These are phyloP conservation scores for Babesia divergens DNA, from an alignment of 169 alveolate species.

Conservation along the genomic window DNA sequence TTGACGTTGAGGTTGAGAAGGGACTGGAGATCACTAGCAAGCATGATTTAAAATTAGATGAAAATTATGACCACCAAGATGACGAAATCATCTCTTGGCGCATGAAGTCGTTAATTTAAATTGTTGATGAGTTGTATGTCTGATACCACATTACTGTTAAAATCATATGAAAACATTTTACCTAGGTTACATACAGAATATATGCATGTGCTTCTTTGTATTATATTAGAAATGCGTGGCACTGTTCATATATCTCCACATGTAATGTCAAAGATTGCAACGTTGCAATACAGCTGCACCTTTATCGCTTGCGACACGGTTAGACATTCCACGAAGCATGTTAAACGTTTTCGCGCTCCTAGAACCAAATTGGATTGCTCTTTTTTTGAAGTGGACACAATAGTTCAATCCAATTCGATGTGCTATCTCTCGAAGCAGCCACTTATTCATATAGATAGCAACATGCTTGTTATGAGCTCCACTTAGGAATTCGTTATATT, in stretches of 20 bases:
- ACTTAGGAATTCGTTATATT: conserved; percentile 37
- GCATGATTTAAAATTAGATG: neutral
- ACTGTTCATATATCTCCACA: no score
- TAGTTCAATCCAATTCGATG: conserved; percentile 46
- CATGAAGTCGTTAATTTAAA: conserved; percentile 24
- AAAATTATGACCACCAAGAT: neutral
- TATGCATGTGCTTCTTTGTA: no score
- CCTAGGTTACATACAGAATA: no score
- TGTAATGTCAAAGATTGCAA: neutral
- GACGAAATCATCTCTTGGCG: conserved; percentile 48
- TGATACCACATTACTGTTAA: no score
- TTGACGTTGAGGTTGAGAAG: neutral
- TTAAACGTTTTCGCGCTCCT: conserved; percentile 58
- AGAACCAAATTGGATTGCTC: conserved; percentile 77
- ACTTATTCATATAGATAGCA: conserved; percentile 56
- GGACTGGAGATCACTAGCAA: neutral
- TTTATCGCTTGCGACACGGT: conserved; percentile 57
- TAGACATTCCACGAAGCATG: conserved; percentile 47
- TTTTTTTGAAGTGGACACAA: conserved; percentile 67
- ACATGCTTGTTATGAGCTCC: conserved; percentile 1
- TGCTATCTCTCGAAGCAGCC: conserved; percentile 71
- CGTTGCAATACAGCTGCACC: conserved; percentile 11
- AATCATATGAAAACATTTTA: no score
- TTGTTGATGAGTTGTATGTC: no score
- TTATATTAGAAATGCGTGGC: no score